Conservation (phyloP, 2,329 filamentous ascomycete species). For the Byssochlamys sp. region DNA sequence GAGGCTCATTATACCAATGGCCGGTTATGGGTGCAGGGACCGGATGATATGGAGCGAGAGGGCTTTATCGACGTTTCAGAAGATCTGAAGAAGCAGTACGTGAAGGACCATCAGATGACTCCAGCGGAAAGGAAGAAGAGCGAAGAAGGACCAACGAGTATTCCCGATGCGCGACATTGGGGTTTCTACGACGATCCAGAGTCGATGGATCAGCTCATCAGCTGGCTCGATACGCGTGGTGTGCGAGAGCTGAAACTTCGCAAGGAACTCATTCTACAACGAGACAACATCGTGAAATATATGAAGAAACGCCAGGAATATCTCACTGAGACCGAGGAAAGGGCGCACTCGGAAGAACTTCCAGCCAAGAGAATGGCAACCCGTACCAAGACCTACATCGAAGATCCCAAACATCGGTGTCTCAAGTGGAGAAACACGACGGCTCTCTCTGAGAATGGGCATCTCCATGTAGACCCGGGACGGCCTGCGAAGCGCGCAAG, state of each 20-base stretch:
- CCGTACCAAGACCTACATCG: conserved; percentile 51
- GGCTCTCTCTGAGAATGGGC: conserved; percentile 48
- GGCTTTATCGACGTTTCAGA: conserved; percentile 72
- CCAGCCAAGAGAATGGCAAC: conserved; percentile 51
- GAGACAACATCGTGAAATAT: conserved; percentile 63
- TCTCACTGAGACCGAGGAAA: conserved; percentile 46
- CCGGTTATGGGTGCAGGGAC: conserved; percentile 91
- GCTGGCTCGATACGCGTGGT: conserved; percentile 81
- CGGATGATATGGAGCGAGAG: conserved; percentile 74
- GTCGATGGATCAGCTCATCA: conserved; percentile 66
- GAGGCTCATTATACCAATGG: conserved; percentile 85
- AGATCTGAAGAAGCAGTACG: conserved; percentile 66
- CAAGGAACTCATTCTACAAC: conserved; percentile 72
- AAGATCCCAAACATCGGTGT: conserved; percentile 50
- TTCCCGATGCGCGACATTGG: conserved; percentile 73
- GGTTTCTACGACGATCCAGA: conserved; percentile 78
- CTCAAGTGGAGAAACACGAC: conserved; percentile 57
- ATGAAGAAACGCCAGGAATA: conserved; percentile 75
- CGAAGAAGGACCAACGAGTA: conserved; percentile 74
- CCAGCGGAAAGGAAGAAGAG: conserved; percentile 72
- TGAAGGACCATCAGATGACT: conserved; percentile 67
- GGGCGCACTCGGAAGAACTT: conserved; percentile 38
- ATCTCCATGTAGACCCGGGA: conserved; percentile 52
- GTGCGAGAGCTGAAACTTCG: conserved; percentile 75
- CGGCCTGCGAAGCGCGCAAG: conserved; percentile 43